Percentiles rank a stretch among this genome's conserved stretches.
These are phyloP conservation scores for Begonia loranthoides DNA, from an alignment of 306 rosid species.

Conservation along the genomic window DNA sequence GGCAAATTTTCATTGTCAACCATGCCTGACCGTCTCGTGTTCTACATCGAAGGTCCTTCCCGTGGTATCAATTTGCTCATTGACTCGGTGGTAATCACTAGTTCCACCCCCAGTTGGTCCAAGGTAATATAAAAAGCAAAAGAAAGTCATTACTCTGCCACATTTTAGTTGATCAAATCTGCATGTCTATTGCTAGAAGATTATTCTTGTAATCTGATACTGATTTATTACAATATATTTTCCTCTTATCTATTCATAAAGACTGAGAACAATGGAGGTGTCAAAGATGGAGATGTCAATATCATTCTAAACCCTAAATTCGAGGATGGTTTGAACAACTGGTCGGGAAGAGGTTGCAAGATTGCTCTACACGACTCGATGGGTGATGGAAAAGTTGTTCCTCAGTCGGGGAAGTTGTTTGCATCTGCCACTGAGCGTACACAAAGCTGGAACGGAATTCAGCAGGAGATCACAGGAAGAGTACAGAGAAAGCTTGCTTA, in stretches of 20 bases:
- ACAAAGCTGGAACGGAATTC: conserved; percentile 86
- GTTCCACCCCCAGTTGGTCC: conserved; percentile 30
- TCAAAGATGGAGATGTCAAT: conserved; percentile 32
- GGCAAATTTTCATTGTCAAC: conserved; percentile 59
- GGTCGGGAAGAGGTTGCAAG: conserved; percentile 97
- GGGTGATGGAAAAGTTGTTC: conserved; percentile 67
- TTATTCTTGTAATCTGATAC: too few species aligned
- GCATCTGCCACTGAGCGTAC: conserved; percentile 72
- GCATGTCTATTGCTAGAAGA: too few species aligned
- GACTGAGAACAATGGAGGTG: conserved; percentile 20
- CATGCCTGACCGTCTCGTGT: conserved; percentile 39
- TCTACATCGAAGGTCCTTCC: conserved; percentile 92
- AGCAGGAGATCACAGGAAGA: conserved; percentile 80
- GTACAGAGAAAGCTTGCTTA: conserved; percentile 81
- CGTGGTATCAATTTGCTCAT: conserved; percentile 65
- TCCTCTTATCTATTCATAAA: conserved; percentile 10
- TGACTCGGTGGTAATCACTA: conserved; percentile 39
- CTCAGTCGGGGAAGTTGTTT: conserved; percentile 56
- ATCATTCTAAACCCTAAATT: conserved; percentile 55
- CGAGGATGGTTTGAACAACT: conserved; percentile 69
- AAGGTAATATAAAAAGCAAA: too few species aligned
- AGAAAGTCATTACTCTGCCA: too few species aligned
- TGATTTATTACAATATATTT: neutral
- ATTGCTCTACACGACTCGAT: conserved; percentile 55
- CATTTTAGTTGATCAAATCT: too few species aligned